Percentiles rank a stretch among this genome's conserved stretches.
These are phyloP conservation scores for Crataegus laevigata DNA, from an alignment of 306 rosid species.

Conservation along the genomic window DNA sequence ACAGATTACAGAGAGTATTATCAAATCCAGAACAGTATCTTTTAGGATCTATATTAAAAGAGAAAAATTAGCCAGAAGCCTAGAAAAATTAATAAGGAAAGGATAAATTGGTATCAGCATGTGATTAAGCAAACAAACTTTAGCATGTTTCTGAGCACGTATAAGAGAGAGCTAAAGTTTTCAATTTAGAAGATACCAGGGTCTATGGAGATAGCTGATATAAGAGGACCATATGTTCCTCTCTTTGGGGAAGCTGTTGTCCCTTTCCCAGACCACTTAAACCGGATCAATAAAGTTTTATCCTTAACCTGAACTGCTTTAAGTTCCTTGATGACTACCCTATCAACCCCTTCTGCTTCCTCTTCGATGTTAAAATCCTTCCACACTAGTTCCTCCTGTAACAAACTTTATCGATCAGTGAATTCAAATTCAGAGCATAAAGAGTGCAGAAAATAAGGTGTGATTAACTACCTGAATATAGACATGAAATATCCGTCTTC, in stretches of 20 bases:
- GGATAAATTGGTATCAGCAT: no score
- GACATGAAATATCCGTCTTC: conserved; percentile 51
- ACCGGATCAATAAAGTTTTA: conserved; percentile 32
- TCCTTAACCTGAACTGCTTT: conserved; percentile 23
- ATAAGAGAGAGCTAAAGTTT: neutral
- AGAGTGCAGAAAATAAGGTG: neutral
- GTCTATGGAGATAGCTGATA: conserved; percentile 15
- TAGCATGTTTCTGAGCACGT: neutral
- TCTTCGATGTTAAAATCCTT: conserved; percentile 43
- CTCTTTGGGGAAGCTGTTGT: conserved; percentile 19
- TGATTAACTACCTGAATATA: conserved; percentile 47
- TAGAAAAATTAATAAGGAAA: no score
- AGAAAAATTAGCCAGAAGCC: no score
- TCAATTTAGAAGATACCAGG: conserved; percentile 7
- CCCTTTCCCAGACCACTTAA: conserved; percentile 61
- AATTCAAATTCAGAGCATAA: neutral
- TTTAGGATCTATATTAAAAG: no score
- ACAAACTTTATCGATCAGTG: neutral
- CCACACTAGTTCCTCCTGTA: conserved; percentile 30
- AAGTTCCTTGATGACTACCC: neutral
- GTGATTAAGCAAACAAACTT: neutral
- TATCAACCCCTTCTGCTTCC: conserved; percentile 28
- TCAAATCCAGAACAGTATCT: no score
- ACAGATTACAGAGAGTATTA: neutral
- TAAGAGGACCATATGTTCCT: conserved; percentile 17